Conservation (phyloP, 2,329 filamentous ascomycete genomes). For the Xylaria multiplex region DNA sequence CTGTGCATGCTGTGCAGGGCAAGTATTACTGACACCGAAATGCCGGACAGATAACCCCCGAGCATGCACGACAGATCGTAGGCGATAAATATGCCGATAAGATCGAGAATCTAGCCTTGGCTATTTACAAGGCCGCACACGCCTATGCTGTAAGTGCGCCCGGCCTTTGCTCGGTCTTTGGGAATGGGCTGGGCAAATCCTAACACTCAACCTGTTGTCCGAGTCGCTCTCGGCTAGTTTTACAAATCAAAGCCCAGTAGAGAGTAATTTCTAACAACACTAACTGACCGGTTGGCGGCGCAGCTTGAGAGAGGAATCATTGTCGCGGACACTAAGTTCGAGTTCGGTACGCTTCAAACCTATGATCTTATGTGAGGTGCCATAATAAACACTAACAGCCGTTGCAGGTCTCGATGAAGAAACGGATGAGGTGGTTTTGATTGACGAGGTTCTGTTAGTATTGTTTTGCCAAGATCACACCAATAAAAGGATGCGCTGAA, state of each 20-base stretch:
- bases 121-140: conserved; percentile 70
- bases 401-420: conserved; percentile 61
- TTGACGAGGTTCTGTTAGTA: conserved; percentile 77
- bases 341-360: conserved; percentile 44
- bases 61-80: conserved; percentile 70
- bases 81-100: conserved; percentile 71
- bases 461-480: neutral
- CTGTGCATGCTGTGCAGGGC: neutral
- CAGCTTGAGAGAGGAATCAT: conserved; percentile 71
- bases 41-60: conserved; percentile 68
- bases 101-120: conserved; percentile 72
- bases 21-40: conserved; percentile 10
- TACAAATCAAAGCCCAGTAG: neutral
- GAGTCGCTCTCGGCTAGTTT: neutral
- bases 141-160: conserved; percentile 63
- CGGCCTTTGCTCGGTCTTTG: neutral
- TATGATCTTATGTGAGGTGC: neutral
- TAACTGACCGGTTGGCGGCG: conserved; percentile 5
- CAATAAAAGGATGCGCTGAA: neutral
- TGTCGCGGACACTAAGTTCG: conserved; percentile 71
- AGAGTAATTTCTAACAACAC: too few relatives aligned
- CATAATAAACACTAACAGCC: conserved; percentile 13
- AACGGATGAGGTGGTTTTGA: conserved; percentile 74
- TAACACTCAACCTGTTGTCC: neutral
- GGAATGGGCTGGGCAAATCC: neutral